Evolutionary conservation across 225 moss, liverwort and hornwort species (phyloP).

Genomic region (Takakia lepidozioides): DNA sequence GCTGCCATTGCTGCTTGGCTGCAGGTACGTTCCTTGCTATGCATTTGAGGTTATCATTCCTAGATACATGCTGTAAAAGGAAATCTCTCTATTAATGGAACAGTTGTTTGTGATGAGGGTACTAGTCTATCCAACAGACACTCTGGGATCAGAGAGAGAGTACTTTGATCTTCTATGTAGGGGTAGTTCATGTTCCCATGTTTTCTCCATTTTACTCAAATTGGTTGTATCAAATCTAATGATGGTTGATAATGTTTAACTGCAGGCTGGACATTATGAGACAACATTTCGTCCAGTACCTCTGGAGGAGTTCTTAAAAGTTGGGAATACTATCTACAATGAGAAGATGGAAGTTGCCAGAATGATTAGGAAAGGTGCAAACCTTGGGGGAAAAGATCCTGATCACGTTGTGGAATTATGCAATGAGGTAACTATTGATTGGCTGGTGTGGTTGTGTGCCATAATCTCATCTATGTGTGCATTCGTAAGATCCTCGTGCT

Average conservation of each 20-base stretch:
- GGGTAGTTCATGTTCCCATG: too few species aligned
- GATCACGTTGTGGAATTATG: slow-evolving; percentile 95
- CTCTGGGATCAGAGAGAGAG: too few species aligned
- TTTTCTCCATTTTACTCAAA: too few species aligned
- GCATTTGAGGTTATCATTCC: not conserved
- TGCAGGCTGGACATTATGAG: slow-evolving; percentile 78
- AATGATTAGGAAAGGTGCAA: slow-evolving; percentile 67
- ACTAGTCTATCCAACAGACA: too few species aligned
- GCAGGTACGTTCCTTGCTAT: slow-evolving; percentile 38
- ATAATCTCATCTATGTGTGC: too few species aligned
- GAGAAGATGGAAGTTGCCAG: slow-evolving; percentile 73
- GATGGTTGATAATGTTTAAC: not conserved
- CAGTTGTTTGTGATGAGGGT: not conserved
- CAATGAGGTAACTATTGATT: slow-evolving; percentile 71
- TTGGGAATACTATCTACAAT: slow-evolving; percentile 64
- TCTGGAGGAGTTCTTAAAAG: slow-evolving; percentile 83
- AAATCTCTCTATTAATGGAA: too few species aligned
- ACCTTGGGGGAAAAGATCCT: slow-evolving; percentile 90
- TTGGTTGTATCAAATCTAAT: too few species aligned
- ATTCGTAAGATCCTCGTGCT: too few species aligned
- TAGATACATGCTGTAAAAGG: not conserved
- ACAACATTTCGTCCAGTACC: slow-evolving; percentile 94
- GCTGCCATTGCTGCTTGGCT: slow-evolving; percentile 84
- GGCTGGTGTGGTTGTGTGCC: too few species aligned
- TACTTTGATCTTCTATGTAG: too few species aligned